Evolutionary conservation across 2,329 filamentous ascomycete genomes (phyloP), one percentile per base, ranked within the genome.

Genomic region (Fusarium caatingaense): DNA sequence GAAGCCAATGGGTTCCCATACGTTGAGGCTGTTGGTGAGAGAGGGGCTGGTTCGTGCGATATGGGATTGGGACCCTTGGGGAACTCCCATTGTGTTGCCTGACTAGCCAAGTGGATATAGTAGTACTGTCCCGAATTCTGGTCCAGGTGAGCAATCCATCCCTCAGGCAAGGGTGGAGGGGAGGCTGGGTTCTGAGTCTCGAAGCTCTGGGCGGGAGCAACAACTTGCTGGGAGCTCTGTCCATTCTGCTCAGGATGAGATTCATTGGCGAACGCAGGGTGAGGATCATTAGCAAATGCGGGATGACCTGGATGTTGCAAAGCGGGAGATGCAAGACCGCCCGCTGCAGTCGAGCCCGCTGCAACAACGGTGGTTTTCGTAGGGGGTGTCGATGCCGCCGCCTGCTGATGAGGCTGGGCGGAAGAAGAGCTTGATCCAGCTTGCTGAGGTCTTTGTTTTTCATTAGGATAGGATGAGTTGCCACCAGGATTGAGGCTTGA

Each of bases 1-100:
- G 92, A 93, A 7, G 83, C 86, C 28, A 94, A 80, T 6, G 91
- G 90, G 75, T 93, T 92, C 64, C 91, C 91, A 73, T 93, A 94
- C 0, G 91, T 91, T 51, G 90, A 93, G 8, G 89, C 89, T 1
- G 91, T 91, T 0, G 95, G 95, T 9, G 95, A 98, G 60, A 98
- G 82, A 0, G 95, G 95, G 18, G 89, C 86, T 16, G 92, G 87
- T 64, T 97, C 94, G 69, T 97, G 88, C 68, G 93, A 92, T 56
- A 98, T 85, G 2, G 95, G 95, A 25, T 93, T 97, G 1, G 94
- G 94, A 0, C 95, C 95, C 81, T 98, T 98, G 28, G 96, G 96
- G 72, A 98, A 98, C 76, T 99, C 96, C 96, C 96, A 99, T 78
- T 99, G 96, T 1, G 96, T 99, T 5, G 94, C 93, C 78, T 98